phyloP scores from a whole-genome alignment of 208 protist genomes.

The Trypanosoma vivax region DNA sequence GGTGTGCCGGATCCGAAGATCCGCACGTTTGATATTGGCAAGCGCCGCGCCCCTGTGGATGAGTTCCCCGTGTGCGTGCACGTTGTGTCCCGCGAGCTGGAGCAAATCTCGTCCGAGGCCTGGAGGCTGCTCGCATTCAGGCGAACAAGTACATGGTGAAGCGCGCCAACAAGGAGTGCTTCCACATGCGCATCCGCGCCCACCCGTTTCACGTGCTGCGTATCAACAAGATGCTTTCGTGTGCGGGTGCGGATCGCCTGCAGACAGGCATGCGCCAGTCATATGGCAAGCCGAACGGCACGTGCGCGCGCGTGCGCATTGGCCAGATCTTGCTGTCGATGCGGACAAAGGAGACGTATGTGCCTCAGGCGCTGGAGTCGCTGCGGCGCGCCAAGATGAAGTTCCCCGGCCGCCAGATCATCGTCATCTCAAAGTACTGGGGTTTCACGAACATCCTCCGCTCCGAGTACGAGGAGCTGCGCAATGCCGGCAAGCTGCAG shows the following conservation, averaged over 20 bases:
- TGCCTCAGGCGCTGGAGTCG: conserved; percentile 61
- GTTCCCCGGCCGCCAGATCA: conserved; percentile 65
- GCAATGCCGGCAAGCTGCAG: conserved; percentile 58
- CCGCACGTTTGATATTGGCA: conserved; percentile 98
- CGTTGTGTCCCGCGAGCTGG: conserved; percentile 97
- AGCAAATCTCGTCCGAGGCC: conserved; percentile 98
- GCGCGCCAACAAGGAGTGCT: conserved; percentile 95
- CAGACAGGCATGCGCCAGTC: conserved; percentile 98
- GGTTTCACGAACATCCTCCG: conserved; percentile 79
- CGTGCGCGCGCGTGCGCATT: conserved; percentile 96
- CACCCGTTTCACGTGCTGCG: conserved; percentile 99
- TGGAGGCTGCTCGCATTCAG: conserved; percentile 99
- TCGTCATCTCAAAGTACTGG: conserved; percentile 79
- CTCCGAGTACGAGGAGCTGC: conserved; percentile 59
- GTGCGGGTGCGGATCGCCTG: conserved; percentile 99
- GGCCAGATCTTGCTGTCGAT: conserved; percentile 97
- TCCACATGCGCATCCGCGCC: conserved; percentile 98
- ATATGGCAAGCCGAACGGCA: conserved; percentile 97
- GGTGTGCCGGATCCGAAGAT: conserved; percentile 98
- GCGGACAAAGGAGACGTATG: conserved; percentile 83
- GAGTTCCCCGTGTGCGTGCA: conserved; percentile 97
- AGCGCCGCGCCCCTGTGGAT: conserved; percentile 93
- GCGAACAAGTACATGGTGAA: conserved; percentile 99
- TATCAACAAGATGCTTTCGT: conserved; percentile 99
- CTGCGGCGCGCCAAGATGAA: conserved; percentile 84